Evolutionary conservation across 306 rosid genomes (phyloP).

Genomic region (Cicer arietinum): DNA sequence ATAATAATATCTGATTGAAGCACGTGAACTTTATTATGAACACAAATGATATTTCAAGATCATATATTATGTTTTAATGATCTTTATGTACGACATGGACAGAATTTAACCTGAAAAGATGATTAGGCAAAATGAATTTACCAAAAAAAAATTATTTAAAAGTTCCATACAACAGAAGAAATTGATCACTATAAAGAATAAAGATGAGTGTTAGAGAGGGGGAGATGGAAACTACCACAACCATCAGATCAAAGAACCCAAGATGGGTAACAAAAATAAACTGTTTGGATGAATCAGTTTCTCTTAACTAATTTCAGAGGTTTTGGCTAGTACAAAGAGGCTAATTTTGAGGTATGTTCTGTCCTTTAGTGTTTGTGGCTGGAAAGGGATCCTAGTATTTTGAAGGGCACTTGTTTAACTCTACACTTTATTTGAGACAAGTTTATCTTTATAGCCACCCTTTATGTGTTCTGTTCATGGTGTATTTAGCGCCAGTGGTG

Average conservation of each 20-base stretch:
- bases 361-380: not conserved
- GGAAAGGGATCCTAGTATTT: not conserved
- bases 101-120: conserved; percentile 24
- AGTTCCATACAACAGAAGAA: not conserved
- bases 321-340: conserved; percentile 9
- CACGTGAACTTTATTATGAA: conserved; percentile 37
- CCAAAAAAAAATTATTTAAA: not conserved
- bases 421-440: not conserved
- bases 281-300: conserved; percentile 8
- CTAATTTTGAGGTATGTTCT: conserved; percentile 1
- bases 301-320: not conserved
- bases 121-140: conserved; percentile 9
- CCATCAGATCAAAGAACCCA: not conserved
- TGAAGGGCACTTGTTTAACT: not conserved
- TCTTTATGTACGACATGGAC: conserved; percentile 6
- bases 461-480: not conserved
- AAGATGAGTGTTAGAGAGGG: not conserved
- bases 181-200: not conserved
- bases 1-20: conserved; percentile 32
- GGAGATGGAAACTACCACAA: not conserved
- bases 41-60: conserved; percentile 8
- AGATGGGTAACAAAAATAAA: not conserved
- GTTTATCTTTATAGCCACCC: not conserved
- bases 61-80: conserved; percentile 17
- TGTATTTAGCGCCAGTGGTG: not conserved